Base-by-base conservation (phyloP, 1,284 basidiomycete genomes). In the Phellinidium pouzarii region DNA sequence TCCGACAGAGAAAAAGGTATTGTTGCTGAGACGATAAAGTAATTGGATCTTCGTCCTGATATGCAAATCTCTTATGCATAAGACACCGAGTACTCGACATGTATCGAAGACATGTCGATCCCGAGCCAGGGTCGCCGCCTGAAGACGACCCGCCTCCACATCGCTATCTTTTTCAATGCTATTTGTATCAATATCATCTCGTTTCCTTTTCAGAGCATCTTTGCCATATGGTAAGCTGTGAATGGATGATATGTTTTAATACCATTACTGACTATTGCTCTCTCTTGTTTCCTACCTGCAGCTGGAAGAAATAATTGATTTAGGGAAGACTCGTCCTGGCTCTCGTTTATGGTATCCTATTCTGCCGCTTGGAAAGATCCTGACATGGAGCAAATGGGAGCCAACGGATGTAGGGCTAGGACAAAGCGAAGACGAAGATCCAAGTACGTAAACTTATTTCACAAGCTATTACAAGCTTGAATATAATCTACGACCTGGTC, bases 341-440 rank as follows among this genome's bases (percentile, higher is more conserved):
- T 70, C 75, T 8, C 68, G 71, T 19, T 52, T 94, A 3, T 94
- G 91, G 91, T 79, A 80, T 7, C 91, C 91, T 0, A 70, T 66
- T 1, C 59, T 77, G 40, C 65, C 71, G 22, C 48, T 77, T 38
- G 68, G 72, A 22, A 66, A 64, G 53, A 56, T 71, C 27, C 57
- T 66, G 9, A 60, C 64, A 3, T 79, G 75, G 71, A 72, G 66
- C 44, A 66, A 67, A 17, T 81, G 76, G 75, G 71, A 78, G n/a
- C 62, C 75, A 6, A 64, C 70, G 1, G 73, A 56, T 9, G 17
- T 75, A 17, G 66, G 68, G 9, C 60, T 68, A 23, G 73, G 77
- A 25, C 67, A 66, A 3, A 70, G 66, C 12, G 79, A 79, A 27
- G 79, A 82, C 44, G 80, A 83, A 60, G 72, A 82, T 63, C 71